These are phyloP conservation scores for Malbranchea zuffiana DNA, from an alignment of 2,329 filamentous ascomycete genomes.

Conservation along the genomic window DNA sequence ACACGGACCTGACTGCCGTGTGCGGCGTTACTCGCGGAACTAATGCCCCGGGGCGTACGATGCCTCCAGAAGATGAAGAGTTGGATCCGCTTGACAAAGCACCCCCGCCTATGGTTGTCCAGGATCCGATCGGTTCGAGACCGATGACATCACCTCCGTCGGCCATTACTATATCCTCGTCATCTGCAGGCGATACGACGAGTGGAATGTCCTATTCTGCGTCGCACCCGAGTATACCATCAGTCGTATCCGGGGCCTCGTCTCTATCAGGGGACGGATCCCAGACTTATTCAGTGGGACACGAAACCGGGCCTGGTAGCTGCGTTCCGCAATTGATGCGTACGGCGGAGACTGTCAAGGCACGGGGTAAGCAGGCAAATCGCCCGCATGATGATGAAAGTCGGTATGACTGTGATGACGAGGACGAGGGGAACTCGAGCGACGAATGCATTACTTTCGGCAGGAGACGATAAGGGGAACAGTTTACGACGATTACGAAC, in stretches of 20 bases:
- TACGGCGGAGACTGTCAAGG: slow-evolving; percentile 34
- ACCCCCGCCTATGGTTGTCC: too few relatives aligned
- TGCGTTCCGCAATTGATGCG: slow-evolving; percentile 31
- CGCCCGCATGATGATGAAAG: slow-evolving; percentile 28
- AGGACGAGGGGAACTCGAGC: slow-evolving; percentile 33
- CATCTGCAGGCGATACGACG: slow-evolving; percentile 35
- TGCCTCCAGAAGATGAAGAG: neutral
- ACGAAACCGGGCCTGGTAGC: slow-evolving; percentile 22
- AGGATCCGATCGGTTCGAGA: too few relatives aligned
- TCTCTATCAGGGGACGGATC: slow-evolving; percentile 34
- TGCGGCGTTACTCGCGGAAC: slow-evolving; percentile 8
- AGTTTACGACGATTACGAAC: too few relatives aligned
- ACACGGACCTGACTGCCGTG: slow-evolving; percentile 7
- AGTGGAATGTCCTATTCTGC: slow-evolving; percentile 39
- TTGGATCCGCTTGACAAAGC: too few relatives aligned
- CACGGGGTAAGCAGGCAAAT: slow-evolving; percentile 14
- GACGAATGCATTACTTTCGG: slow-evolving; percentile 35
- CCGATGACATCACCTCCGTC: slow-evolving; percentile 29
- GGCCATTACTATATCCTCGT: slow-evolving; percentile 38
- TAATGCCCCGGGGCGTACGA: slow-evolving; percentile 6
- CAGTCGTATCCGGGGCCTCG: slow-evolving; percentile 36
- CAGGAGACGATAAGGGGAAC: slow-evolving; percentile 15
- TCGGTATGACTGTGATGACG: slow-evolving; percentile 33
- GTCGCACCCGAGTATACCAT: slow-evolving; percentile 39
- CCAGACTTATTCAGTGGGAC: slow-evolving; percentile 17